Conservation (phyloP, 805 yeast species). For the Candida germanica region DNA sequence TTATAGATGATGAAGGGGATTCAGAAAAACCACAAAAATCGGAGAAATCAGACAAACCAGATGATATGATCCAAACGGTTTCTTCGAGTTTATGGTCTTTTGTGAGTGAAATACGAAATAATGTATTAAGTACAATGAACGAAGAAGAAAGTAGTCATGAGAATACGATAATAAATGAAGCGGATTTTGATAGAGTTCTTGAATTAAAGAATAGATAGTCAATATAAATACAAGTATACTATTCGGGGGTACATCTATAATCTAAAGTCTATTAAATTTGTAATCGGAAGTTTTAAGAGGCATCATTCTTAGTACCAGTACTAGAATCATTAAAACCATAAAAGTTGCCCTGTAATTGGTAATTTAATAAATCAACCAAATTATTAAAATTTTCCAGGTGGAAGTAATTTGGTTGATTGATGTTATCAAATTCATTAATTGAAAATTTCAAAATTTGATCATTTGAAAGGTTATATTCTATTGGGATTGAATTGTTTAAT, state of each 20-base stretch:
- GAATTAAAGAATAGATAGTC: constrained; percentile 2
- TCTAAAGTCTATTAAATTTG: constrained; percentile 9
- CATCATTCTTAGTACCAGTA: constrained; percentile 7
- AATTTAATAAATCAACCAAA: constrained; percentile 42
- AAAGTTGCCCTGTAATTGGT: constrained; percentile 40
- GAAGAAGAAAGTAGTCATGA: constrained; percentile 9
- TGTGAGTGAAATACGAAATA: constrained; percentile 39
- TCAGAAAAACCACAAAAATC: not conserved
- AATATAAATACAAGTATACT: constrained; percentile 1
- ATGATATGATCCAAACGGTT: constrained; percentile 41
- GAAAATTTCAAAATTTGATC: constrained; percentile 43
- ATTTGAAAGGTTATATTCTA: constrained; percentile 37
- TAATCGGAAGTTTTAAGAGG: constrained; percentile 1
- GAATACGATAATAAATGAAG: constrained; percentile 7
- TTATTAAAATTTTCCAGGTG: constrained; percentile 49
- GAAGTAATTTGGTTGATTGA: constrained; percentile 46
- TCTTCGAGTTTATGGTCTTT: constrained; percentile 42
- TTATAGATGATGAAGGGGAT: constrained; percentile 11
- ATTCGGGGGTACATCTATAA: constrained; percentile 5
- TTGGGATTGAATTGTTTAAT: constrained; percentile 24
- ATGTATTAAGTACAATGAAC: constrained; percentile 19
- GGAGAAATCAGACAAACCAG: constrained; percentile 10
- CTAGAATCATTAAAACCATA: constrained; percentile 30
- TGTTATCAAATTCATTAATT: constrained; percentile 40
- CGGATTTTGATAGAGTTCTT: constrained; percentile 6